Evolutionary conservation across 2,329 filamentous ascomycete species (phyloP).

Genomic region (Sarocladium strictum): DNA sequence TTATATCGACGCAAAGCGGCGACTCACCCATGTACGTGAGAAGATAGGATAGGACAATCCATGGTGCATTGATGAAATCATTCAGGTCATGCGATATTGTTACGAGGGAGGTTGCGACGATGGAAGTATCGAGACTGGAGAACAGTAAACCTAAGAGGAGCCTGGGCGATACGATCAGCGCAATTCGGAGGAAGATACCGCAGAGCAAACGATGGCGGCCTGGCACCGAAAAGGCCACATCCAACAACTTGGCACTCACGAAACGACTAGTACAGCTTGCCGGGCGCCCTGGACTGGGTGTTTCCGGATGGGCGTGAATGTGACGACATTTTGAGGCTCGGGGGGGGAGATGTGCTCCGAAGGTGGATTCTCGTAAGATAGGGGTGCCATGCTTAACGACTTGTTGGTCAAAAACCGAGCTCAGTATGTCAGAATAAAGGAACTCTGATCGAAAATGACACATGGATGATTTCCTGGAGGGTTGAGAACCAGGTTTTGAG

Average conservation of each 20-base stretch:
- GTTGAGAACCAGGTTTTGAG: too few relatives aligned
- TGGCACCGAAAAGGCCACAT: too few relatives aligned
- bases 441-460: too few relatives aligned
- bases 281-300: conserved; percentile 19
- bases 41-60: conserved; percentile 51
- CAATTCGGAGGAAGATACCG: too few relatives aligned
- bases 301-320: conserved; percentile 12
- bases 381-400: conserved; percentile 8
- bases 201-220: too few relatives aligned
- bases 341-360: conserved; percentile 16
- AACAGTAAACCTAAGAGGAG: conserved; percentile 49
- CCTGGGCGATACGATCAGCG: conserved; percentile 28
- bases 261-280: conserved; percentile 27
- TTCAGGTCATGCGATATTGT: conserved; percentile 47
- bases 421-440: too few relatives aligned
- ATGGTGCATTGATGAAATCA: conserved; percentile 46
- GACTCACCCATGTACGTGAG: conserved; percentile 47
- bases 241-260: conserved; percentile 20
- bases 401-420: too few relatives aligned
- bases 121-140: conserved; percentile 51
- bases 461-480: too few relatives aligned
- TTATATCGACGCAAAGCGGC: background rate
- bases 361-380: conserved; percentile 19
- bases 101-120: conserved; percentile 52
- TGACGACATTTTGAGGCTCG: background rate